Conservation (phyloP, 495 filamentous ascomycete species). For the Barbatosphaeria neglecta region DNA sequence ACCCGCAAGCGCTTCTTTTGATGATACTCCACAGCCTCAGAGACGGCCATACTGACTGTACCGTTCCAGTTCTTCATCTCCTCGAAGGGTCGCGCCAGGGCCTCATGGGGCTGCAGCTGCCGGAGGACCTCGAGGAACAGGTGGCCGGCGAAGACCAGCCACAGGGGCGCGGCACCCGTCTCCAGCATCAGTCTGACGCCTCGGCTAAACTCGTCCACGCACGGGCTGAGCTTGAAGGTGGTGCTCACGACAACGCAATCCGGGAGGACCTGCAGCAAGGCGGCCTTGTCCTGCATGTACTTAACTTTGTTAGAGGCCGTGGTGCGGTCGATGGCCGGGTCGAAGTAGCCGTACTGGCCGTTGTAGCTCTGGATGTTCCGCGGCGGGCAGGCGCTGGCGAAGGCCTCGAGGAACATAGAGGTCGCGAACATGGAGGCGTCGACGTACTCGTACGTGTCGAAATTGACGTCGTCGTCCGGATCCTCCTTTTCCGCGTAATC, state of each 20-base stretch:
- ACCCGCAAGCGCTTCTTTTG: neutral
- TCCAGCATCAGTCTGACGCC: neutral
- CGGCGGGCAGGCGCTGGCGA: neutral
- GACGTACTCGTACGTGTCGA: constrained; percentile 15
- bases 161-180: neutral
- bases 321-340: neutral
- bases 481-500: neutral
- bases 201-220: neutral
- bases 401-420: neutral
- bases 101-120: neutral
- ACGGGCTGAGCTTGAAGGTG: neutral
- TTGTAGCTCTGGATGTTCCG: neutral
- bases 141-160: neutral
- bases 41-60: neutral
- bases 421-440: neutral
- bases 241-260: neutral
- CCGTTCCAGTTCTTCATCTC: neutral
- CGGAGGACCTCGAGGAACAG: neutral
- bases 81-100: neutral
- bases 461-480: constrained; percentile 11
- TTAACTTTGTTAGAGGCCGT: neutral
- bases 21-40: neutral
- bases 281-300: neutral
- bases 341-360: neutral
- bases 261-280: neutral